Conservation (phyloP, 305 asterid species). For the Lippia alba region DNA sequence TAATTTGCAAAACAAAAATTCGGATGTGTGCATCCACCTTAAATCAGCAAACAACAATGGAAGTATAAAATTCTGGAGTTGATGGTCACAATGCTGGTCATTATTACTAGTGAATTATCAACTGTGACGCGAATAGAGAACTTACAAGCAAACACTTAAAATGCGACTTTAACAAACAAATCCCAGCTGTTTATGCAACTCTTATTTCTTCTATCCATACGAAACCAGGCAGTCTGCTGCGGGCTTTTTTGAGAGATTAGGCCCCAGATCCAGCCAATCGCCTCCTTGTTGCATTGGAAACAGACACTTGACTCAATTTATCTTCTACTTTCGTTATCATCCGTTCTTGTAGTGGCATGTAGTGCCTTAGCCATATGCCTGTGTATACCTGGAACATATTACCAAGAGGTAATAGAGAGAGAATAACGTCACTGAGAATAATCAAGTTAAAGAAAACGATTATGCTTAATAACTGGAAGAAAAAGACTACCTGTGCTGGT, state of each 20-base stretch:
- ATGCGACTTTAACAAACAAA: slow-evolving; percentile 17
- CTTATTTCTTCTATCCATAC: slow-evolving; percentile 16
- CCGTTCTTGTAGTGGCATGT: slow-evolving; percentile 72
- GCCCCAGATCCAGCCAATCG: slow-evolving; percentile 87
- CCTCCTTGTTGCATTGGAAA: slow-evolving; percentile 91
- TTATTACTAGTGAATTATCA: slow-evolving; percentile 8
- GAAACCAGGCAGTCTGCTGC: slow-evolving; percentile 11
- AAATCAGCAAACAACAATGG: neutral
- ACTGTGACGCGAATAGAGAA: slow-evolving; percentile 17
- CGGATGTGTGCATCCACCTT: neutral
- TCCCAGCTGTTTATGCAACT: neutral
- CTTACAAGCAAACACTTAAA: slow-evolving; percentile 10
- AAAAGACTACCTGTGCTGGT: slow-evolving; percentile 85
- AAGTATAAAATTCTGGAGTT: neutral
- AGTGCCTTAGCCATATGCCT: slow-evolving; percentile 89
- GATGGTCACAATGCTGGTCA: neutral
- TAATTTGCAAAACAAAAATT: neutral
- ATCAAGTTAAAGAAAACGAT: neutral
- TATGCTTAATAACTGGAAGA: neutral
- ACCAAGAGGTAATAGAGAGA: too few species aligned
- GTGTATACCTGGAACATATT: slow-evolving; percentile 72
- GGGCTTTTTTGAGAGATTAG: slow-evolving; percentile 33
- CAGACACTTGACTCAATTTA: slow-evolving; percentile 81
- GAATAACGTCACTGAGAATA: neutral
- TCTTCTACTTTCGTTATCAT: slow-evolving; percentile 52